Percentiles rank a stretch among this genome's conserved stretches.
Conservation (phyloP, 768 basidiomycete genomes). For the Leccinellum rugosiceps region DNA sequence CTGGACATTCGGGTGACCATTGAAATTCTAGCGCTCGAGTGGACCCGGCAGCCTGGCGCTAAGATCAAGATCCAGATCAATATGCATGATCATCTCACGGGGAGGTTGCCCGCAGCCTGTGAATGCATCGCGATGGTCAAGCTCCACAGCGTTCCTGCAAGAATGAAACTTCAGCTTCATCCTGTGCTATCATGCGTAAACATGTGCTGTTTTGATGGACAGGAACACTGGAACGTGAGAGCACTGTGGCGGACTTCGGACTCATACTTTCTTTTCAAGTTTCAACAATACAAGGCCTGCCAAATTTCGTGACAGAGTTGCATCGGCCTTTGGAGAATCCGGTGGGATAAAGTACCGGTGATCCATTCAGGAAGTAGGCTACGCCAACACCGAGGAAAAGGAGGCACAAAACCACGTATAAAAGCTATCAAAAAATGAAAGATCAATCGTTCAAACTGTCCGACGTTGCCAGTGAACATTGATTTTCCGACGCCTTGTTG, state of each 20-base stretch:
- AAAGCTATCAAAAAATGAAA: neutral
- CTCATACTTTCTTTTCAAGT: neutral
- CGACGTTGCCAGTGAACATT: neutral
- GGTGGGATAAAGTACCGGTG: neutral
- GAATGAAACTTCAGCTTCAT: neutral
- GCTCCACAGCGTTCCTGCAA: neutral
- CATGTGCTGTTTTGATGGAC: neutral
- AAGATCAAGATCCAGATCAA: neutral
- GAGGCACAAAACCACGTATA: neutral
- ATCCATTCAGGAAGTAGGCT: slow-evolving; percentile 6
- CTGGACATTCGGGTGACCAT: neutral
- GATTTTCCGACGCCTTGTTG: neutral
- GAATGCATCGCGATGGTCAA: neutral
- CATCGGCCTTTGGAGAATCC: neutral
- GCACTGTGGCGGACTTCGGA: neutral
- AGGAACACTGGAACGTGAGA: neutral
- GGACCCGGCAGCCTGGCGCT: neutral
- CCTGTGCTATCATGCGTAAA: neutral
- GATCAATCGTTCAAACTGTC: neutral
- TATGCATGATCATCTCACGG: neutral
- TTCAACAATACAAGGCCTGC: neutral
- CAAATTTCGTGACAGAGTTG: neutral
- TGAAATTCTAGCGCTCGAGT: too few relatives aligned
- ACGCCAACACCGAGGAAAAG: neutral
- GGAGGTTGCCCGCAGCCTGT: neutral